These are phyloP conservation scores for Tieghemiomyces parasiticus DNA, from an alignment of 192 early-diverging fungal genomes.

Conservation along the genomic window DNA sequence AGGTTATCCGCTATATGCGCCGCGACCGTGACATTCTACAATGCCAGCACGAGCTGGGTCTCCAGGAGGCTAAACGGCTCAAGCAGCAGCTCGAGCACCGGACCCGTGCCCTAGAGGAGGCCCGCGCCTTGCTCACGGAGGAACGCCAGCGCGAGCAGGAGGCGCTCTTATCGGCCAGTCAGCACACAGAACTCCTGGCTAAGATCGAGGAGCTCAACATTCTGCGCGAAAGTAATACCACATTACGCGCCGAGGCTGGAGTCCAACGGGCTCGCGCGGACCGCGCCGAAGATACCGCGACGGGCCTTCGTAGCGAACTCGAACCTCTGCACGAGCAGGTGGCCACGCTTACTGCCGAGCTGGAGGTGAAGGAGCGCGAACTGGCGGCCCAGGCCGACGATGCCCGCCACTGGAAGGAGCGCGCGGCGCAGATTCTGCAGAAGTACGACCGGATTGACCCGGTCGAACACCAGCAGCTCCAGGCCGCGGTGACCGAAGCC, in stretches of 20 bases:
- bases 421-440: constrained; percentile 52
- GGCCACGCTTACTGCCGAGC: constrained; percentile 36
- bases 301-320: constrained; percentile 27
- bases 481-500: constrained; percentile 25
- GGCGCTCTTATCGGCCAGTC: constrained; percentile 31
- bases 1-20: constrained; percentile 50
- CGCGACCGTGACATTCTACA: constrained; percentile 59
- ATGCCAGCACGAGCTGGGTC: constrained; percentile 44
- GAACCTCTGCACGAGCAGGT: constrained; percentile 42
- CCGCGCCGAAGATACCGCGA: constrained; percentile 25
- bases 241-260: constrained; percentile 44
- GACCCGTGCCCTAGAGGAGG: constrained; percentile 51
- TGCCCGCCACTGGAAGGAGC: constrained; percentile 54
- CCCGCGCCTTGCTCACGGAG: constrained; percentile 33
- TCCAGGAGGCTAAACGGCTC: constrained; percentile 50
- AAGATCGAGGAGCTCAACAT: constrained; percentile 49
- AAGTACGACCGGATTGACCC: constrained; percentile 75
- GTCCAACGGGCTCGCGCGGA: constrained; percentile 18
- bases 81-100: constrained; percentile 43
- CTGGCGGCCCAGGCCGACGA: constrained; percentile 37
- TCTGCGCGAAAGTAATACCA: constrained; percentile 64
- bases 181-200: constrained; percentile 43
- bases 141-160: constrained; percentile 27
- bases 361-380: constrained; percentile 37
- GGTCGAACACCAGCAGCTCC: constrained; percentile 51